Percentiles rank a stretch among this genome's conserved stretches.
Conservation (phyloP, 192 early-diverging fungal genomes). For the Backusella circina region DNA sequence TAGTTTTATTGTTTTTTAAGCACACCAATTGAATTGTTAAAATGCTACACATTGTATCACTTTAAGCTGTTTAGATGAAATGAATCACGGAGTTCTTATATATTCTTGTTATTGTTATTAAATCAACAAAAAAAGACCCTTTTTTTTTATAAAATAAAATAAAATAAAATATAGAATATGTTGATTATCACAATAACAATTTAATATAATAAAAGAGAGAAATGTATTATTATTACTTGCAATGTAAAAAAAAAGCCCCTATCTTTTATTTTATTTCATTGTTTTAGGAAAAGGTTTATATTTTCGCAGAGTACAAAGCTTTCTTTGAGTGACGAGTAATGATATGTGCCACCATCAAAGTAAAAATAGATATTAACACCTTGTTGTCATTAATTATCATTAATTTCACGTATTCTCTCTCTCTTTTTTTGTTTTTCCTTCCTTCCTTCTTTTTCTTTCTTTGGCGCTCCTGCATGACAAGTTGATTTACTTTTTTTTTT, state of each 20-base stretch:
- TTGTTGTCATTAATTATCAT: slow-evolving; percentile 2
- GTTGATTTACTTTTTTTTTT: background rate
- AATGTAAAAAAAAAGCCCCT: background rate
- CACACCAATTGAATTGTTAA: background rate
- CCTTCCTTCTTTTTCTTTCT: background rate
- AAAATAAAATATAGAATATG: background rate
- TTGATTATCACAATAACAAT: background rate
- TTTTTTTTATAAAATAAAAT: background rate
- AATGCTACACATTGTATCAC: background rate
- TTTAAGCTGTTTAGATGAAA: background rate
- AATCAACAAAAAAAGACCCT: background rate
- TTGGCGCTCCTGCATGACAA: background rate
- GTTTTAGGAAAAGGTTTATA: background rate
- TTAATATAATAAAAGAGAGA: background rate
- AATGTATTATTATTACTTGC: background rate
- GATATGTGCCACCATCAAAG: background rate
- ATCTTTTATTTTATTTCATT: background rate
- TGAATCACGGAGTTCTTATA: background rate
- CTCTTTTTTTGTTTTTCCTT: background rate
- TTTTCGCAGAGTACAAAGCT: background rate
- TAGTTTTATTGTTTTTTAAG: background rate
- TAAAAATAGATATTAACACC: slow-evolving; percentile 1
- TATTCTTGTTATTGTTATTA: background rate
- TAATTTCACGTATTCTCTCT: slow-evolving; percentile 1
- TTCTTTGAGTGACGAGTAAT: background rate